phyloP scores from a whole-genome alignment of 257 asterid species.

The Cruciata laevipes region DNA sequence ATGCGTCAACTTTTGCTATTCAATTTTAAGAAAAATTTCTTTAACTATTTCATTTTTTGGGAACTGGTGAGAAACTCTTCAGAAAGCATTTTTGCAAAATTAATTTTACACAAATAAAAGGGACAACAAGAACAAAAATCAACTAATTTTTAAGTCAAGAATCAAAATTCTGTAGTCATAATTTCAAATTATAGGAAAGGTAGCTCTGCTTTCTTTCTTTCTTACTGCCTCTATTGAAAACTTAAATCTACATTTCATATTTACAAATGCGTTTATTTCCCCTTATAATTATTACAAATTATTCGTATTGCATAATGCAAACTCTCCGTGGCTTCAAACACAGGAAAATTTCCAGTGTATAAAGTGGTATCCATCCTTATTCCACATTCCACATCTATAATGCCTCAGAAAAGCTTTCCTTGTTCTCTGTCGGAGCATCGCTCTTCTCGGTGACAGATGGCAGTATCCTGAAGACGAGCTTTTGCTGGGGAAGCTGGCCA shows the following conservation, averaged over 20 bases:
- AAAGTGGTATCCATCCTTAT: background rate
- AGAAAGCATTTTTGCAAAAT: too few relatives aligned
- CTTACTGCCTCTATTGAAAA: background rate
- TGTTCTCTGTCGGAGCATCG: constrained; percentile 33
- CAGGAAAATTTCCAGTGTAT: background rate
- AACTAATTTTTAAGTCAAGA: too few relatives aligned
- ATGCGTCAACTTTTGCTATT: too few relatives aligned
- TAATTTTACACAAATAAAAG: too few relatives aligned
- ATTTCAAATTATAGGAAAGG: too few relatives aligned
- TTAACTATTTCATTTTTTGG: too few relatives aligned
- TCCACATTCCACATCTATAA: constrained; percentile 20
- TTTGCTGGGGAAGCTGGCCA: constrained; percentile 85
- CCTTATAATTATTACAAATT: background rate
- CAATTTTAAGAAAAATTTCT: too few relatives aligned
- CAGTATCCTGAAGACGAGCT: constrained; percentile 49
- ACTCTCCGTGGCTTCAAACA: background rate
- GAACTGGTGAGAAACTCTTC: too few relatives aligned
- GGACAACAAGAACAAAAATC: too few relatives aligned
- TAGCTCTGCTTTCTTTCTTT: too few relatives aligned
- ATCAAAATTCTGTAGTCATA: too few relatives aligned
- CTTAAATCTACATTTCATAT: background rate
- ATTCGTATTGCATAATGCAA: background rate
- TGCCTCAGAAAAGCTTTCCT: constrained; percentile 38
- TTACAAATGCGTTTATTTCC: background rate
- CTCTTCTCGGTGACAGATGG: constrained; percentile 28